Evolutionary conservation across 805 yeast species (phyloP).

Genomic region (Debaryomyces maramus): DNA sequence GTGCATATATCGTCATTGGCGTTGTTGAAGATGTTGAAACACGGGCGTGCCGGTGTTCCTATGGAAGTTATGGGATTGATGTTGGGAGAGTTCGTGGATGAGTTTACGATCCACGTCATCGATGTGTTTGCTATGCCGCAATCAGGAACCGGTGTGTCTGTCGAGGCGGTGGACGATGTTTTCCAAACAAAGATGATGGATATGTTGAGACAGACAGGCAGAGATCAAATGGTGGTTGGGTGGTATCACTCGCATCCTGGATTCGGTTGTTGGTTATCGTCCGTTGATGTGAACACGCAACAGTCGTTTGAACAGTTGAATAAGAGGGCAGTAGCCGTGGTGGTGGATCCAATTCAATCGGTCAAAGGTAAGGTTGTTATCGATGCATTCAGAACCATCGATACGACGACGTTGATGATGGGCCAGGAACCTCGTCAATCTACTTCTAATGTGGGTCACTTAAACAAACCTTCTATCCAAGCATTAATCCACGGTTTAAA

Average conservation of each 20-base stretch:
- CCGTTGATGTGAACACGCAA: constrained; percentile 96
- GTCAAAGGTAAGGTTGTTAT: constrained; percentile 98
- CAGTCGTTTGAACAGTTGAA: constrained; percentile 96
- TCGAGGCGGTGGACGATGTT: constrained; percentile 98
- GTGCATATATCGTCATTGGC: constrained; percentile 96
- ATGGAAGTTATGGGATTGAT: constrained; percentile 92
- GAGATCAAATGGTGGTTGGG: constrained; percentile 98
- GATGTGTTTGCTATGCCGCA: constrained; percentile 99
- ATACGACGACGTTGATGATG: constrained; percentile 83
- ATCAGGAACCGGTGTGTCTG: constrained; percentile 96
- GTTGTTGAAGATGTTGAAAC: constrained; percentile 92
- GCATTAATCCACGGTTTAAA: constrained; percentile 96
- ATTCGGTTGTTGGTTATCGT: constrained; percentile 98
- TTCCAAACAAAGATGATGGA: constrained; percentile 99
- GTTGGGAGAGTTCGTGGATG: constrained; percentile 98
- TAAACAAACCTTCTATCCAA: constrained; percentile 95
- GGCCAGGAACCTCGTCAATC: constrained; percentile 98
- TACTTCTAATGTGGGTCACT: constrained; percentile 90
- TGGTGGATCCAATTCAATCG: constrained; percentile 96
- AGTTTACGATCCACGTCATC: constrained; percentile 92
- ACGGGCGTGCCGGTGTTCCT: constrained; percentile 89
- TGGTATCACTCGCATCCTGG: constrained; percentile 99
- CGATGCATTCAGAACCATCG: constrained; percentile 95
- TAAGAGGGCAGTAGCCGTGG: constrained; percentile 96
- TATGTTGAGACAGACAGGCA: constrained; percentile 97